Evolutionary conservation across 2,329 filamentous ascomycete genomes (phyloP).

Genomic region (Colletotrichum neosansevieriae): DNA sequence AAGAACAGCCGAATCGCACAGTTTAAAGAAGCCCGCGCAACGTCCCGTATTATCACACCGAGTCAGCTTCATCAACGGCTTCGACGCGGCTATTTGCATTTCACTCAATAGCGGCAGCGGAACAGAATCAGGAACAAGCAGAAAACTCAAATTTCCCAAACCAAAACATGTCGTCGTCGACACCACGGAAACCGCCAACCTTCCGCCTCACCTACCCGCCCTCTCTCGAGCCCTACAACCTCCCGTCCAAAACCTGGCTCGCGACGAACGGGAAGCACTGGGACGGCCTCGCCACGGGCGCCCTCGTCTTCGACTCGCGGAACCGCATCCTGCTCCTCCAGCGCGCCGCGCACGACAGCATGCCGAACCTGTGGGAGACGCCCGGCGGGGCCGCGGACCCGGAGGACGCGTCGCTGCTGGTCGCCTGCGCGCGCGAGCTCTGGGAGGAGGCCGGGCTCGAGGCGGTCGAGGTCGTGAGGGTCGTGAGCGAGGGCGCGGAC

Average conservation of each 20-base stretch:
- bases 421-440: constrained; percentile 60
- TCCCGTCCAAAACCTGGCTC: constrained; percentile 40
- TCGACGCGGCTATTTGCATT: too few species aligned
- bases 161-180: neutral
- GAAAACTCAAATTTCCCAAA: too few species aligned
- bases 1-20: neutral
- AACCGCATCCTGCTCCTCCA: constrained; percentile 59
- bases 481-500: constrained; percentile 46
- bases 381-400: constrained; percentile 62
- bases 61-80: too few species aligned
- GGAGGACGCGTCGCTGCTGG: constrained; percentile 55
- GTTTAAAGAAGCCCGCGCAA: neutral
- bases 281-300: constrained; percentile 49
- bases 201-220: constrained; percentile 38
- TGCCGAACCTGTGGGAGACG: constrained; percentile 61
- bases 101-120: too few species aligned
- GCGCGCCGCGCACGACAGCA: constrained; percentile 57
- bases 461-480: constrained; percentile 45
- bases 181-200: constrained; percentile 23
- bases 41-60: neutral
- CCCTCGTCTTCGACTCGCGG: constrained; percentile 51
- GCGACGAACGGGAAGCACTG: constrained; percentile 27
- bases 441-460: constrained; percentile 60
- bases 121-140: too few species aligned
- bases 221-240: constrained; percentile 41